phyloP scores from a whole-genome alignment of 345 rosid species.

The Rhizophora apiculata region DNA sequence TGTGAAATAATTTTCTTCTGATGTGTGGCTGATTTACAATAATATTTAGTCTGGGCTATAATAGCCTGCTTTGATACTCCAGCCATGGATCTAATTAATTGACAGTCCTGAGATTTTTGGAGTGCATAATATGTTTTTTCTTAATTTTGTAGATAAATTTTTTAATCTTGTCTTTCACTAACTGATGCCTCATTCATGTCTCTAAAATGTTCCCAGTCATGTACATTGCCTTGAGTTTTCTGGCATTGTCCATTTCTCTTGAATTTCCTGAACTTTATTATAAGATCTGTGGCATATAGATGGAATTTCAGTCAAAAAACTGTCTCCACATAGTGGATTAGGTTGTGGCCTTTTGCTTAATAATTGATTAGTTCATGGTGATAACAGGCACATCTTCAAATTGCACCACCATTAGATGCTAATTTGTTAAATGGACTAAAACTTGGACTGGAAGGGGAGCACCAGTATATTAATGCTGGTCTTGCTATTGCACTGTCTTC shows the following conservation, averaged over 20 bases:
- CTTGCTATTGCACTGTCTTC: constrained; percentile 76
- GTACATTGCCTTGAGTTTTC: not conserved
- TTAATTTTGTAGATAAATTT: too few relatives aligned
- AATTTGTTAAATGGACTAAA: constrained; percentile 59
- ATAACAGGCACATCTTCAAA: constrained; percentile 69
- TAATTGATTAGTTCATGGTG: not conserved
- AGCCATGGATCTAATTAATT: not conserved
- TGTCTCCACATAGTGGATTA: too few relatives aligned
- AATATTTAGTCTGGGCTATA: not conserved
- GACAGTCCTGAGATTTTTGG: not conserved
- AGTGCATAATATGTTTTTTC: too few relatives aligned
- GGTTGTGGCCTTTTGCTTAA: not conserved
- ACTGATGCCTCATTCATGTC: not conserved
- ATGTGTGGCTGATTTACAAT: not conserved
- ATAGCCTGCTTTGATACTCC: not conserved
- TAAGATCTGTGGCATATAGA: too few relatives aligned
- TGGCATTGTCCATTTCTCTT: too few relatives aligned
- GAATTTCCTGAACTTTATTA: too few relatives aligned
- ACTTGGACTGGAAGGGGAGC: constrained; percentile 92
- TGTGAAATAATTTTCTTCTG: too few relatives aligned
- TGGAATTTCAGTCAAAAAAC: too few relatives aligned
- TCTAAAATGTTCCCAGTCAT: not conserved
- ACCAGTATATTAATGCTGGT: constrained; percentile 87
- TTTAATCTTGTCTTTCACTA: not conserved
- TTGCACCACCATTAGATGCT: constrained; percentile 57